phyloP scores from a whole-genome alignment of 768 basidiomycete species.

The Boletus coccyginus region DNA sequence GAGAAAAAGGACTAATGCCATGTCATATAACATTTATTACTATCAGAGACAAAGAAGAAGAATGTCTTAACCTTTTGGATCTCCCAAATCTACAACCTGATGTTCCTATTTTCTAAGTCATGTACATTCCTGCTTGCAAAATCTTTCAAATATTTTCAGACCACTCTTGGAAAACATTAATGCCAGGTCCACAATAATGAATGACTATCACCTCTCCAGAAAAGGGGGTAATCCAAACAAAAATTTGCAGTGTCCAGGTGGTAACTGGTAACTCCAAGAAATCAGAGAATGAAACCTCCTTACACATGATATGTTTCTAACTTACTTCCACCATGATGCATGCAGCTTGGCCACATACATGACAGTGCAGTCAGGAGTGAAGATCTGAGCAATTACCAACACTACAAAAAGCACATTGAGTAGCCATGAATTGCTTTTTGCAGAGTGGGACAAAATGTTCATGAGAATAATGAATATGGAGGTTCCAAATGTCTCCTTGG shows the following conservation, averaged over 20 bases:
- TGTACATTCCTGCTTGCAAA: too few relatives aligned
- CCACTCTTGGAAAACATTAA: not conserved
- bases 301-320: not conserved
- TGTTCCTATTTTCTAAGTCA: not conserved
- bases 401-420: too few relatives aligned
- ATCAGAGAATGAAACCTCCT: not conserved
- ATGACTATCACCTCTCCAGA: not conserved
- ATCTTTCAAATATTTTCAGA: not conserved
- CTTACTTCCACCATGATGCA: not conserved
- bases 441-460: too few relatives aligned
- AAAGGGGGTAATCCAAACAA: too few relatives aligned
- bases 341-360: not conserved
- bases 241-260: not conserved
- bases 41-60: rapidly evolving
- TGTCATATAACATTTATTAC: not conserved
- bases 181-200: not conserved
- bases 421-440: too few relatives aligned
- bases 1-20: too few relatives aligned
- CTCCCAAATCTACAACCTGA: not conserved
- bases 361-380: not conserved
- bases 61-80: not conserved
- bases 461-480: too few relatives aligned
- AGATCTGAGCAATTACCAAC: not conserved
- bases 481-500: too few relatives aligned
- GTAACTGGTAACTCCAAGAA: not conserved